phyloP scores from a whole-genome alignment of 2,329 filamentous ascomycete species.

The Botrytis hyacinthi region DNA sequence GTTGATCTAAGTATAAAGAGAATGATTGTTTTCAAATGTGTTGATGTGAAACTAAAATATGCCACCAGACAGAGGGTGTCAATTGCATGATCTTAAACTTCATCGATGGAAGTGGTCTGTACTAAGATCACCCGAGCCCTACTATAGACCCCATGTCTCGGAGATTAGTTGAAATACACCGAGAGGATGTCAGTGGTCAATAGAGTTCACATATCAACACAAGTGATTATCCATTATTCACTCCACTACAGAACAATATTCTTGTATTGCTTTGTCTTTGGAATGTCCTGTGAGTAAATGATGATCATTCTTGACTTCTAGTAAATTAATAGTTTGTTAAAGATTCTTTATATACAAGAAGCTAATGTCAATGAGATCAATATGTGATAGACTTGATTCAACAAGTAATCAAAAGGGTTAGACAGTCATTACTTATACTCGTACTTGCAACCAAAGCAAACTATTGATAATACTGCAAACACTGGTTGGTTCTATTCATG shows the following conservation, averaged over 20 bases:
- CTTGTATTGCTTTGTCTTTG: background rate
- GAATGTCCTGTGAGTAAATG: background rate
- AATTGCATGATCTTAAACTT: background rate
- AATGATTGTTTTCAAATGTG: too few relatives aligned
- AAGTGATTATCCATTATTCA: background rate
- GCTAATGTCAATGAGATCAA: background rate
- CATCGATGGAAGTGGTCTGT: background rate
- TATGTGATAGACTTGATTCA: background rate
- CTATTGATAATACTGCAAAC: background rate
- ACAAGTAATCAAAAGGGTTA: background rate
- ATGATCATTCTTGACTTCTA: background rate
- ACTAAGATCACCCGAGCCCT: background rate
- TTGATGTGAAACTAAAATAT: background rate
- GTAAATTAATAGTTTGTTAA: background rate
- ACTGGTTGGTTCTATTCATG: background rate
- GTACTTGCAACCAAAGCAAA: background rate
- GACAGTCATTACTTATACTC: background rate
- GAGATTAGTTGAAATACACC: background rate
- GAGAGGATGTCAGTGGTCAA: background rate
- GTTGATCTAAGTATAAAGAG: background rate
- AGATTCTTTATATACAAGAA: background rate
- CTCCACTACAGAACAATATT: background rate
- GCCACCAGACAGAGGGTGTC: background rate
- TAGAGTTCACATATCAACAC: background rate
- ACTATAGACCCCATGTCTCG: background rate